Percentiles rank a stretch among this genome's conserved stretches.
Conservation (phyloP, 108 stramenopile species). For the Craspedostauros australis region DNA sequence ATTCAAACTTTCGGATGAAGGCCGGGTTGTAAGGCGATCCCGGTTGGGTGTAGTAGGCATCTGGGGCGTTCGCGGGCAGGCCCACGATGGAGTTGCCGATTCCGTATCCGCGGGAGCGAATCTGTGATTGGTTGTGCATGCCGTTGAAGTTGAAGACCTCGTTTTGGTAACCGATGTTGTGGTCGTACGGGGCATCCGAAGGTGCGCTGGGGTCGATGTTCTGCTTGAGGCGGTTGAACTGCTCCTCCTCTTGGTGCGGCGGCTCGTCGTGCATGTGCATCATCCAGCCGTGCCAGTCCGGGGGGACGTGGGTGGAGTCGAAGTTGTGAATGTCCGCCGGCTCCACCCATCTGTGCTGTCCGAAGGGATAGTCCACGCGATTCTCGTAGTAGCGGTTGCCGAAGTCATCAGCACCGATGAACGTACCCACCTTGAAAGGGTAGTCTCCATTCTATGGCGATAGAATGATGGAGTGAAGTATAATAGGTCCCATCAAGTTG, state of each 20-base stretch:
- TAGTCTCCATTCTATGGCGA: constrained; percentile 80
- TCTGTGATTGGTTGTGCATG: constrained; percentile 80
- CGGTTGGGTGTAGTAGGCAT: constrained; percentile 91
- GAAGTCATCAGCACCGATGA: constrained; percentile 83
- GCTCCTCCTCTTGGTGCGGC: constrained; percentile 50
- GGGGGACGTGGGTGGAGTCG: constrained; percentile 82
- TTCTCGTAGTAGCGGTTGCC: constrained; percentile 98
- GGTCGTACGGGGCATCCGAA: constrained; percentile 55
- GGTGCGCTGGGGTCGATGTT: constrained; percentile 51
- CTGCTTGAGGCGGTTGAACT: constrained; percentile 20
- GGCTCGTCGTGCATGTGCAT: constrained; percentile 82
- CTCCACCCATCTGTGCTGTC: constrained; percentile 96
- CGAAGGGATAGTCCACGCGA: constrained; percentile 85
- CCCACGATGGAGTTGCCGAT: constrained; percentile 84
- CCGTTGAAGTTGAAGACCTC: constrained; percentile 61
- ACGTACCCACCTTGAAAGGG: constrained; percentile 94
- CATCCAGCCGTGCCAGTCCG: constrained; percentile 97
- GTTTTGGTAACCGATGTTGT: constrained; percentile 80
- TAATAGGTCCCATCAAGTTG: too few species aligned
- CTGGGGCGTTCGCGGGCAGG: constrained; percentile 63
- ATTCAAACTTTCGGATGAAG: constrained; percentile 49
- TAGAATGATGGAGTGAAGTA: not conserved
- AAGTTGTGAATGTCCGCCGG: constrained; percentile 86
- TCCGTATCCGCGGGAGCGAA: constrained; percentile 80
- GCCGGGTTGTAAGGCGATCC: constrained; percentile 88